These are phyloP conservation scores for Astraeus odoratus DNA, from an alignment of 768 basidiomycete genomes.

Conservation along the genomic window DNA sequence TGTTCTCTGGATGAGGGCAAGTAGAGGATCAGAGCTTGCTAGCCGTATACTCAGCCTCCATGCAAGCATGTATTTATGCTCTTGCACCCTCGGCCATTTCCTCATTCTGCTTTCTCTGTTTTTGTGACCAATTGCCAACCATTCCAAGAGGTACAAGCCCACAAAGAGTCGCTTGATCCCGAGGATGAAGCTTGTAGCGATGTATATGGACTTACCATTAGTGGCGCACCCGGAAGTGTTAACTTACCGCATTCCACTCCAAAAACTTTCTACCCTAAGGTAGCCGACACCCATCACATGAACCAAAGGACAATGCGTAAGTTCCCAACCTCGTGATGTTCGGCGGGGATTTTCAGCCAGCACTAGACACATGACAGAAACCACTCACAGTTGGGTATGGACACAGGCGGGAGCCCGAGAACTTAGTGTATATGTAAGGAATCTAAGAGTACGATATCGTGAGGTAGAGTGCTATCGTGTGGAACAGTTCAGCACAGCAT, in stretches of 20 bases:
- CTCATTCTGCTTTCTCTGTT: not conserved
- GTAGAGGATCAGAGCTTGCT: not conserved
- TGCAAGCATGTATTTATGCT: not conserved
- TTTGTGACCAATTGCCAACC: not conserved
- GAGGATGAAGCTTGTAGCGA: not conserved
- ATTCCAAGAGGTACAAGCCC: not conserved
- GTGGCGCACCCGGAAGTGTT: not conserved
- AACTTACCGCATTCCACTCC: not conserved
- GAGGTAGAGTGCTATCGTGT: not conserved
- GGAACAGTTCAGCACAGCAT: not conserved
- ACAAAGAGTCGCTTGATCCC: not conserved
- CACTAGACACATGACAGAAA: no score
- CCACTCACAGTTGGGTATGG: not conserved
- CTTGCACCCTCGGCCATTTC: not conserved
- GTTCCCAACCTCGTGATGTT: not conserved
- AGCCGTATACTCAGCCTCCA: not conserved
- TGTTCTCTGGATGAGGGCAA: not conserved
- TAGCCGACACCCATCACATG: not conserved
- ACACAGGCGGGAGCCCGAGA: not conserved
- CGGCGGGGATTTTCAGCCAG: no score
- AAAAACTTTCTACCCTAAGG: no score
- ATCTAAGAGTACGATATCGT: not conserved
- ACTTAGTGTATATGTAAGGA: not conserved
- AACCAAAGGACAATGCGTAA: not conserved
- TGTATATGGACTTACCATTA: not conserved